phyloP scores from a whole-genome alignment of 768 basidiomycete genomes.

The Rubroboletus satanas region DNA sequence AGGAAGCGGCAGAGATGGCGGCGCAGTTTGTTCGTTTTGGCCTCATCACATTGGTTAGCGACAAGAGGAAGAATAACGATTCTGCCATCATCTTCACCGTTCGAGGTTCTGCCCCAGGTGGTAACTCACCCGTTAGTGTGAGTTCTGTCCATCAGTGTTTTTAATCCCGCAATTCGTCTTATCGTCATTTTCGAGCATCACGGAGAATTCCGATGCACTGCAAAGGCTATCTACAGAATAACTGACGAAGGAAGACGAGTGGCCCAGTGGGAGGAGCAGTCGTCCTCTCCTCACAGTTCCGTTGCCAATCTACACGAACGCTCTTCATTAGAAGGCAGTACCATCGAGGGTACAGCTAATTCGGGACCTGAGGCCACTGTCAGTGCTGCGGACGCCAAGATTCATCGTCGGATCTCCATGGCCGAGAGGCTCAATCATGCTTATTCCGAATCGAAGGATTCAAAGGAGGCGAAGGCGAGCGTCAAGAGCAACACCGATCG shows the following conservation, averaged over 20 bases:
- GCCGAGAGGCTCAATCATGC: conserved; percentile 62
- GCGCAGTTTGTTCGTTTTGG: conserved; percentile 97
- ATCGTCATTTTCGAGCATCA: conserved; percentile 56
- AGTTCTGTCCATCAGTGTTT: conserved; percentile 22
- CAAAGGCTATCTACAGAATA: conserved; percentile 91
- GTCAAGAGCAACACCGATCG: conserved; percentile 94
- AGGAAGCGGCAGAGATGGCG: conserved; percentile 96
- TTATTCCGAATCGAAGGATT: conserved; percentile 49
- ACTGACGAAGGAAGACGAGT: conserved; percentile 86
- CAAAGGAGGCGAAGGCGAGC: conserved; percentile 40
- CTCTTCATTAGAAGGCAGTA: conserved; percentile 50
- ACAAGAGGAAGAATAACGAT: conserved; percentile 87
- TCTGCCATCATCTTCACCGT: conserved; percentile 93
- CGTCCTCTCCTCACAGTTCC: conserved; percentile 60
- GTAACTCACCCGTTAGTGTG: conserved; percentile 72
- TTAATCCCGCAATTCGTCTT: conserved; percentile 1
- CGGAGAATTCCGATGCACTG: conserved; percentile 94
- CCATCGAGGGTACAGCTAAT: conserved; percentile 21
- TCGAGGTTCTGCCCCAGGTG: conserved; percentile 71
- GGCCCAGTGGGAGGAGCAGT: conserved; percentile 75
- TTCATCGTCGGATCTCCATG: conserved; percentile 75
- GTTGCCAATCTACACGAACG: conserved; percentile 60
- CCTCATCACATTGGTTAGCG: conserved; percentile 82
- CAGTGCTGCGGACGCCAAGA: conserved; percentile 51
- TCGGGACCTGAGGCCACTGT: conserved; percentile 26